Conservation (phyloP, 78 protist species). For the Mastigamoeba balamuthi region DNA sequence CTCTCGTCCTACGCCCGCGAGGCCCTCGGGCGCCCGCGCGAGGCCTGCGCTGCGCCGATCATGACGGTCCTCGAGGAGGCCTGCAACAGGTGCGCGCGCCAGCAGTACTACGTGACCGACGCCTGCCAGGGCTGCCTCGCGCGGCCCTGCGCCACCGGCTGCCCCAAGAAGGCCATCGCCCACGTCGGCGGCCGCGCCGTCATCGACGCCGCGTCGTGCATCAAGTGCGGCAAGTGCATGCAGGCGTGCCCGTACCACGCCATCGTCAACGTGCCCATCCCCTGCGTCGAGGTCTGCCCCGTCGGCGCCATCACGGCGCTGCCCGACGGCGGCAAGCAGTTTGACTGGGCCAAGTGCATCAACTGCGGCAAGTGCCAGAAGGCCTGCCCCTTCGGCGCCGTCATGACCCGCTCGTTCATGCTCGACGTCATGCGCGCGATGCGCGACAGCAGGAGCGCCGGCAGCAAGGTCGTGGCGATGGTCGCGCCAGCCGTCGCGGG, state of each 20-base stretch:
- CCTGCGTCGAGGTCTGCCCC: background rate
- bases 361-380: background rate
- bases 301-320: background rate
- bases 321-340: background rate
- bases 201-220: background rate
- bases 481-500: background rate
- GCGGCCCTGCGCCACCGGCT: background rate
- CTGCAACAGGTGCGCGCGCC: background rate
- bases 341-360: background rate
- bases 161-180: background rate
- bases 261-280: background rate
- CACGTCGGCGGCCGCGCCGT: background rate
- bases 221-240: background rate
- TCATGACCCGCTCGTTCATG: background rate
- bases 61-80: background rate
- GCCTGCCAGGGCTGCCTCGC: background rate
- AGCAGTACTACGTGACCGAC: background rate
- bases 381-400: background rate
- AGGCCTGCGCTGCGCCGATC: background rate
- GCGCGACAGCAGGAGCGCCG: background rate
- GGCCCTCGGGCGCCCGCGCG: background rate
- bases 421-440: background rate
- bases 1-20: background rate
- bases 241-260: background rate
- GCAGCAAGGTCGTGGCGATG: background rate